Percentiles rank a stretch among this genome's conserved stretches.
Conservation (phyloP, 2,329 filamentous ascomycete genomes). For the Epichloe bromicola region DNA sequence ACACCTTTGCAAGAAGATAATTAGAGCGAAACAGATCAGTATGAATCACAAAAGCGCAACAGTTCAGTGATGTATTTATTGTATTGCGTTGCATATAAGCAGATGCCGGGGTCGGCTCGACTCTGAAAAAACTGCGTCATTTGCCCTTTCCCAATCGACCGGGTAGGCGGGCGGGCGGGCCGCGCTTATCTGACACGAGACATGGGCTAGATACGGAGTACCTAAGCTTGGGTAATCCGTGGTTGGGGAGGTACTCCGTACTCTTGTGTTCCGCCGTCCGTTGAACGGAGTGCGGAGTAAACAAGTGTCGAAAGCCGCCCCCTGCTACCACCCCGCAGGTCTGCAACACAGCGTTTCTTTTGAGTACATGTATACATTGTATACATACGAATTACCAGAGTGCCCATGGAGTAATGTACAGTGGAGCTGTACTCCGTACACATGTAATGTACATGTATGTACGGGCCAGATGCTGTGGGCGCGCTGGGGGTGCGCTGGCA, state of each 20-base stretch:
- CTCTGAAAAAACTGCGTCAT: not conserved
- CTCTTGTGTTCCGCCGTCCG: not conserved
- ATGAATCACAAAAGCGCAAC: too few species aligned
- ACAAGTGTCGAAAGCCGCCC: not conserved
- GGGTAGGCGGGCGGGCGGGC: slow-evolving; percentile 6
- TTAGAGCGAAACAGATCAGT: not conserved
- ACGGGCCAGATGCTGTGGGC: too few species aligned
- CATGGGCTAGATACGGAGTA: not conserved
- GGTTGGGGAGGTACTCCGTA: not conserved
- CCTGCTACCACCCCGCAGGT: not conserved
- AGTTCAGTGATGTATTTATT: too few species aligned
- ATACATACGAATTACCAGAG: too few species aligned
- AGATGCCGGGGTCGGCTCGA: not conserved
- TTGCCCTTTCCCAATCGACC: not conserved
- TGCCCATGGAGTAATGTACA: too few species aligned
- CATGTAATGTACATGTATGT: too few species aligned
- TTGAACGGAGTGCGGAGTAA: not conserved
- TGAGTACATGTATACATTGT: too few species aligned
- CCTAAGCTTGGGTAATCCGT: too few species aligned
- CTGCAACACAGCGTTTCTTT: not conserved
- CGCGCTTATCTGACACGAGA: slow-evolving; percentile 10
- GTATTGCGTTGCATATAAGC: not conserved
- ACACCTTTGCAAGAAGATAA: not conserved
- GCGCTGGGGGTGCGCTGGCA: not conserved
- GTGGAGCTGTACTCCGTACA: too few species aligned